phyloP scores from a whole-genome alignment of 1,139 yeast genomes.

The Petasospora rhodanensis region DNA sequence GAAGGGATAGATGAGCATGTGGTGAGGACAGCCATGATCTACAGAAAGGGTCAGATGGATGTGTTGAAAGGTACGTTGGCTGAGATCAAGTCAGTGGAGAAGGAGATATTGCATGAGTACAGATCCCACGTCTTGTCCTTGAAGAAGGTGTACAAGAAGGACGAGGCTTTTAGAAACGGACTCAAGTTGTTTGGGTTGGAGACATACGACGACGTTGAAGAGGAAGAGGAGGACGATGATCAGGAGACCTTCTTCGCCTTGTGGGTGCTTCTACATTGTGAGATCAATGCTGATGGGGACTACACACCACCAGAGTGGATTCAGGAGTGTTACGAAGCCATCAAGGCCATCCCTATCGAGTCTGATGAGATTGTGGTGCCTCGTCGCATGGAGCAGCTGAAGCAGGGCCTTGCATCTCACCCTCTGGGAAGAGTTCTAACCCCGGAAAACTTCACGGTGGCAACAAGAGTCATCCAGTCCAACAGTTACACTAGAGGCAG shows the following conservation, averaged over 20 bases:
- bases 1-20: conserved; percentile 4
- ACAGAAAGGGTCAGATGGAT: conserved; percentile 20
- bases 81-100: conserved; percentile 19
- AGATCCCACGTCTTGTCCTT: conserved; percentile 16
- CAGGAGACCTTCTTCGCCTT: conserved; percentile 14
- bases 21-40: conserved; percentile 13
- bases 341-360: neutral
- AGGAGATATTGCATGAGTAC: conserved; percentile 15
- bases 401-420: conserved; percentile 4
- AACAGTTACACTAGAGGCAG: conserved; percentile 21
- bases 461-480: conserved; percentile 12
- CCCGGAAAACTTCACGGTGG: conserved; percentile 12
- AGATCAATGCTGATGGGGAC: conserved; percentile 4
- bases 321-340: conserved; percentile 2
- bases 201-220: conserved; percentile 8
- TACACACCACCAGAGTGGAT: conserved; percentile 18
- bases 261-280: conserved; percentile 18
- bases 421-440: conserved; percentile 8
- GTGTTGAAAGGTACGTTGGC: conserved; percentile 15
- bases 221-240: conserved; percentile 13
- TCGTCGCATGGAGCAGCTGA: conserved; percentile 6
- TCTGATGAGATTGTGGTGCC: conserved; percentile 4
- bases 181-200: conserved; percentile 8
- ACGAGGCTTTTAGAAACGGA: conserved; percentile 10
- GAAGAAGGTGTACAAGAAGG: conserved; percentile 22